Conservation (phyloP, 768 basidiomycete genomes). For the Russula sp. region DNA sequence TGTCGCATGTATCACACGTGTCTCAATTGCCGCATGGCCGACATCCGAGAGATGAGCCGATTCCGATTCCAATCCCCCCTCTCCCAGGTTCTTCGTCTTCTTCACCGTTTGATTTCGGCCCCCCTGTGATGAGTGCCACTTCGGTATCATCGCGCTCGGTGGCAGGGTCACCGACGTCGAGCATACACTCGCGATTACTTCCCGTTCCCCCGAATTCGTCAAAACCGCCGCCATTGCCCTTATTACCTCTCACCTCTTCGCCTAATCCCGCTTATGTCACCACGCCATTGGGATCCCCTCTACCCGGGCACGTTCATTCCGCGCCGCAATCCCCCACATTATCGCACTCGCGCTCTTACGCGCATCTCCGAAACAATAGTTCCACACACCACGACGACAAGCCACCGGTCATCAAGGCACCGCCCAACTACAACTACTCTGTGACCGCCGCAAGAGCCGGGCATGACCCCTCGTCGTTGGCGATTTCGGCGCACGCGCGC, state of each 20-base stretch:
- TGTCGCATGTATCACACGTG: background rate
- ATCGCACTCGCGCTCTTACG: background rate
- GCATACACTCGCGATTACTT: constrained; percentile 11
- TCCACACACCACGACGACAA: background rate
- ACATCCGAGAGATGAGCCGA: background rate
- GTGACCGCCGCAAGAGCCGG: background rate
- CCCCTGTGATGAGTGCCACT: background rate
- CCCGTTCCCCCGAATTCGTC: constrained; percentile 5
- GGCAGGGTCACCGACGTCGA: background rate
- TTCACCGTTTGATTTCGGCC: background rate
- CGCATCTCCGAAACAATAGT: background rate
- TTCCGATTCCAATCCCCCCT: background rate
- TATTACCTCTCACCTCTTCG: background rate
- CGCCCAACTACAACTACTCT: constrained; percentile 5
- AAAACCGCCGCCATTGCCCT: background rate
- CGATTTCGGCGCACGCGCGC: background rate
- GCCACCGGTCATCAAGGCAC: background rate
- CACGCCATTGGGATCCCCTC: background rate
- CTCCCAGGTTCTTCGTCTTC: background rate
- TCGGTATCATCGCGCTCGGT: background rate
- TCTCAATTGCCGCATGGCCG: background rate
- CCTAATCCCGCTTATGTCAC: background rate
- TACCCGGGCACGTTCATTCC: background rate
- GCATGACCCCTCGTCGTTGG: background rate
- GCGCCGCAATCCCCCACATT: background rate